Percentiles rank a stretch among this genome's conserved stretches.
Evolutionary conservation across 345 rosid species (phyloP).

Genomic region (Rhizophora apiculata): DNA sequence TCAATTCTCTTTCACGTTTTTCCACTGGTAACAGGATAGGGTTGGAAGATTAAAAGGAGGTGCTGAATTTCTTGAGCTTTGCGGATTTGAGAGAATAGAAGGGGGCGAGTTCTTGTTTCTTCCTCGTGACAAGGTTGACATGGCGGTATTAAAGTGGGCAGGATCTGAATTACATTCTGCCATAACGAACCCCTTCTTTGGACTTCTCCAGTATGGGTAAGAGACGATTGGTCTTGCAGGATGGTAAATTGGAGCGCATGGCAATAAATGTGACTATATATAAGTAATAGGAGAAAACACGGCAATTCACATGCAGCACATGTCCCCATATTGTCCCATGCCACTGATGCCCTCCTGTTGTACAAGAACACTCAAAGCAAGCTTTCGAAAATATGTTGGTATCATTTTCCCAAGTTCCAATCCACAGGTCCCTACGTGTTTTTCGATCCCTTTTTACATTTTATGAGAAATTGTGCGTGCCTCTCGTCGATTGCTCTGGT

Average conservation of each 20-base stretch:
- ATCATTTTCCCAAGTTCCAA: no score
- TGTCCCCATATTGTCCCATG: no score
- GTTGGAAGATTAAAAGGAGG: conserved; percentile 59
- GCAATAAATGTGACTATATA: no score
- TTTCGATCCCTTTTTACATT: no score
- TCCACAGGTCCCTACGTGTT: no score
- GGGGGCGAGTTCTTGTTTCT: conserved; percentile 50
- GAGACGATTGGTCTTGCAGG: conserved; percentile 1
- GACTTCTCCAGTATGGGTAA: conserved; percentile 39
- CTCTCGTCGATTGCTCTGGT: no score
- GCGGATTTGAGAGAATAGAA: conserved; percentile 65
- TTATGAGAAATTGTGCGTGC: no score
- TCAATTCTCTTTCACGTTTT: not conserved
- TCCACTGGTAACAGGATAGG: conserved; percentile 43
- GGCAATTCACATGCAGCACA: no score
- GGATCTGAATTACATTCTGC: conserved; percentile 52
- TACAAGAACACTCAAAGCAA: no score
- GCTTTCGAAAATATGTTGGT: no score
- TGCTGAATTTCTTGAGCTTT: conserved; percentile 72
- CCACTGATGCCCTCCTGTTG: no score
- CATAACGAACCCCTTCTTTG: conserved; percentile 71
- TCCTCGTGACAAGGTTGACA: conserved; percentile 41
- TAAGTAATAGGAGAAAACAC: no score
- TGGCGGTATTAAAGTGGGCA: conserved; percentile 49
- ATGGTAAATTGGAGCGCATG: not conserved